phyloP scores from a whole-genome alignment of 1,284 basidiomycete species.

The Porogramme epimiltina region DNA sequence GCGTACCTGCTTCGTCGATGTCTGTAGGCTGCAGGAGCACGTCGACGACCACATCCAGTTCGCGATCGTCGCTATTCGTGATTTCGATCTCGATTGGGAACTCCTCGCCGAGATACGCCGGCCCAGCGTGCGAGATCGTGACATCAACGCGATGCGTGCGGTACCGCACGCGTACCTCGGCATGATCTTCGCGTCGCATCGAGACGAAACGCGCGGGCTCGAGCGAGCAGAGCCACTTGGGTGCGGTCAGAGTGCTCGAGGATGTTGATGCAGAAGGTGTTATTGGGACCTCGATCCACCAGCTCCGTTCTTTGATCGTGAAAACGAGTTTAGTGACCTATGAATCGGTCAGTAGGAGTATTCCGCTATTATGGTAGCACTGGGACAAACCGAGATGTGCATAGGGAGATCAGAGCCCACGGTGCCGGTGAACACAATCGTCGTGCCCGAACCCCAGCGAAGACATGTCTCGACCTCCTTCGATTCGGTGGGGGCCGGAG shows the following conservation, averaged over 20 bases:
- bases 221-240: slow-evolving; percentile 59
- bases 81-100: slow-evolving; percentile 72
- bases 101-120: slow-evolving; percentile 78
- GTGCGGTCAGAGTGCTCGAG: slow-evolving; percentile 34
- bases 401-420: slow-evolving; percentile 50
- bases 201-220: slow-evolving; percentile 54
- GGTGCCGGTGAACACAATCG: slow-evolving; percentile 58
- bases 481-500: slow-evolving; percentile 23
- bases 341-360: too few species aligned
- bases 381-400: slow-evolving; percentile 47
- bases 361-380: too few species aligned
- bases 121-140: slow-evolving; percentile 55
- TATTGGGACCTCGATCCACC: slow-evolving; percentile 66
- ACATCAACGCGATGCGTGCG: slow-evolving; percentile 62
- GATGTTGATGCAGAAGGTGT: slow-evolving; percentile 23
- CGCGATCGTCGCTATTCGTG: slow-evolving; percentile 66
- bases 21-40: slow-evolving; percentile 80
- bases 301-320: slow-evolving; percentile 55
- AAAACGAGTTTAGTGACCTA: slow-evolving; percentile 53
- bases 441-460: slow-evolving; percentile 55
- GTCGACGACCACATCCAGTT: slow-evolving; percentile 69
- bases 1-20: slow-evolving; percentile 71
- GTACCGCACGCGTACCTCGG: slow-evolving; percentile 65
- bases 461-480: slow-evolving; percentile 42
- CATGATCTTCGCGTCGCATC: slow-evolving; percentile 48